Percentiles rank a stretch among this genome's conserved stretches.
phyloP scores from a whole-genome alignment of 2,329 filamentous ascomycete genomes.

The Trichoderma sp. region DNA sequence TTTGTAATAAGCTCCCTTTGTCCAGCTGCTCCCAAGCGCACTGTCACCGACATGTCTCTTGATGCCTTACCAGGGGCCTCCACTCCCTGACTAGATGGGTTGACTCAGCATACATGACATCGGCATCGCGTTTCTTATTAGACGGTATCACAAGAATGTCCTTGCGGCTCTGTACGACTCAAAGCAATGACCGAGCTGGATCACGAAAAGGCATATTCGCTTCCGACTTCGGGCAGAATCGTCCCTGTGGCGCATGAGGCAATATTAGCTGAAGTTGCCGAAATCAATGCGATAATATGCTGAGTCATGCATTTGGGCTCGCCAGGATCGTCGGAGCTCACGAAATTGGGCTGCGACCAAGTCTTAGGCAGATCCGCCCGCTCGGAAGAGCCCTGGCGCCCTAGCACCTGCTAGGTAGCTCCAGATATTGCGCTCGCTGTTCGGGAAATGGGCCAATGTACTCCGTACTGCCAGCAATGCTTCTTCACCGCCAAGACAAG shows the following conservation, averaged over 20 bases:
- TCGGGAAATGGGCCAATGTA: background rate
- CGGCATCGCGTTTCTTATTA: background rate
- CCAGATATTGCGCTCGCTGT: background rate
- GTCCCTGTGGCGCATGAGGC: background rate
- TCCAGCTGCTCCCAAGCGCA: background rate
- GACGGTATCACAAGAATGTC: background rate
- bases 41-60: constrained; percentile 10
- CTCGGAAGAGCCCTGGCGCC: constrained; percentile 5
- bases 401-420: background rate
- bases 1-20: background rate
- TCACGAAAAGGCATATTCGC: background rate
- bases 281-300: background rate
- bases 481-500: background rate
- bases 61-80: background rate
- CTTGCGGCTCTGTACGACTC: background rate
- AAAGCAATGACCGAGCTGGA: background rate
- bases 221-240: background rate
- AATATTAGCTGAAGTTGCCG: background rate
- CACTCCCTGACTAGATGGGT: background rate
- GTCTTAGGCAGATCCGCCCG: background rate
- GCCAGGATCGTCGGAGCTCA: background rate
- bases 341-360: constrained; percentile 11
- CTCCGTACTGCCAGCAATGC: background rate
- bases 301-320: constrained; percentile 11
- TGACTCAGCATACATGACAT: background rate